These are phyloP conservation scores for Suillus bovinus DNA, from an alignment of 768 basidiomycete species.

Conservation along the genomic window DNA sequence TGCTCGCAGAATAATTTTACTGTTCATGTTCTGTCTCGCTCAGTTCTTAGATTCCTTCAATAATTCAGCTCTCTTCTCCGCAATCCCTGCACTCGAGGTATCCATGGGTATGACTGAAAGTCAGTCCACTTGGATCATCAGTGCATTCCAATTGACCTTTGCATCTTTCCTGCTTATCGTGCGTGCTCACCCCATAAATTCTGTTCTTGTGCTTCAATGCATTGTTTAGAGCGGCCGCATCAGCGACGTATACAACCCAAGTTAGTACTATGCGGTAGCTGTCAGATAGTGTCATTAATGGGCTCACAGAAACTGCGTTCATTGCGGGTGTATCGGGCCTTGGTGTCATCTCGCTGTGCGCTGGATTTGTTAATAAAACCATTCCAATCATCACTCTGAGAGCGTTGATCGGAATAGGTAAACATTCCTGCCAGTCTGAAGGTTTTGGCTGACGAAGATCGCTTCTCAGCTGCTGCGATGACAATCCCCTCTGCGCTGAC, in stretches of 20 bases:
- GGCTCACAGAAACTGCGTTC: slow-evolving; percentile 40
- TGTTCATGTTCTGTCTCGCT: slow-evolving; percentile 41
- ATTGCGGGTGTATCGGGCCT: slow-evolving; percentile 40
- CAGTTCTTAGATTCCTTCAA: slow-evolving; percentile 47
- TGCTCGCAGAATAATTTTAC: slow-evolving; percentile 30
- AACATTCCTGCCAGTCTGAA: slow-evolving; percentile 4
- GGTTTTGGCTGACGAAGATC: slow-evolving; percentile 7
- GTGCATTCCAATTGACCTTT: slow-evolving; percentile 44
- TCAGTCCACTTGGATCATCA: slow-evolving; percentile 40
- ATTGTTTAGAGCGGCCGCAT: slow-evolving; percentile 38
- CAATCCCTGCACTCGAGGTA: slow-evolving; percentile 35
- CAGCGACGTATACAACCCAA: slow-evolving; percentile 42
- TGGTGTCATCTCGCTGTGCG: slow-evolving; percentile 43
- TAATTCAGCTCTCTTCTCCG: slow-evolving; percentile 40
- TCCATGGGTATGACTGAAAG: slow-evolving; percentile 21
- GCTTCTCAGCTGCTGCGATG: slow-evolving; percentile 42
- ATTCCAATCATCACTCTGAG: slow-evolving; percentile 51
- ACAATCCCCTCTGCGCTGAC: slow-evolving; percentile 52
- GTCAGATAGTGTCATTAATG: background rate
- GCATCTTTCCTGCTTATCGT: slow-evolving; percentile 41
- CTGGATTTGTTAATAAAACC: slow-evolving; percentile 48
- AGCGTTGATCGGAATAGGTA: slow-evolving; percentile 50
- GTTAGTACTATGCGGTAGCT: slow-evolving; percentile 22
- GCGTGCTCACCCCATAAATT: slow-evolving; percentile 17
- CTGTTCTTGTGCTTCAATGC: background rate